phyloP scores from a whole-genome alignment of 2,329 filamentous ascomycete species.

The Nectriaceae sp. region DNA sequence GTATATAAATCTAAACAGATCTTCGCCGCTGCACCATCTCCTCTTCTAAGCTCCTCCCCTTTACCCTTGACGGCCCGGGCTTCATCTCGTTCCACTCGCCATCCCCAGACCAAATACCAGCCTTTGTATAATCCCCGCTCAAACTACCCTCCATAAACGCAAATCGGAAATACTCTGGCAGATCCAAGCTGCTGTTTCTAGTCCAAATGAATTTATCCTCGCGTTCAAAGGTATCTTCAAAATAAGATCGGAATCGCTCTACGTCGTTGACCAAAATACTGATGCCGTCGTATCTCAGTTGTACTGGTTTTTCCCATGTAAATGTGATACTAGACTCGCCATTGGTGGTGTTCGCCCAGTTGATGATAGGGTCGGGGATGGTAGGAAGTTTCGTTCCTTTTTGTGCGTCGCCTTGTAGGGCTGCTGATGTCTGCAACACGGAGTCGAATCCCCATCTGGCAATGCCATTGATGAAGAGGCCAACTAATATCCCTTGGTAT shows the following conservation, averaged over 20 bases:
- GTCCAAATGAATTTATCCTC: conserved; percentile 59
- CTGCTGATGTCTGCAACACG: conserved; percentile 78
- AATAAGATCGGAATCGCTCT: conserved; percentile 75
- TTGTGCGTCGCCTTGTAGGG: conserved; percentile 69
- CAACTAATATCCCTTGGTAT: conserved; percentile 87
- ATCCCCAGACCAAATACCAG: conserved; percentile 67
- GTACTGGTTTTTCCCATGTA: conserved; percentile 47
- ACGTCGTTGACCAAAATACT: conserved; percentile 85
- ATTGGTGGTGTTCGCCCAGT: conserved; percentile 37
- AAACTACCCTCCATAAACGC: conserved; percentile 68
- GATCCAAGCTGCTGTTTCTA: conserved; percentile 43
- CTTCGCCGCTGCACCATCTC: no score
- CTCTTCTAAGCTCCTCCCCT: conserved; percentile 26
- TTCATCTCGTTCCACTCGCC: conserved; percentile 69
- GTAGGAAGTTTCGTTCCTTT: conserved; percentile 62
- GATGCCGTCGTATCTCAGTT: conserved; percentile 68
- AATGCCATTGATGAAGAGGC: conserved; percentile 87
- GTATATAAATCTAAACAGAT: no score
- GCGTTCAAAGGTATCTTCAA: conserved; percentile 53
- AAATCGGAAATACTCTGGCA: conserved; percentile 77
- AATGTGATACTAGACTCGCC: conserved; percentile 67
- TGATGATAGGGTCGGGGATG: conserved; percentile 50
- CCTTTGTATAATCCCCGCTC: conserved; percentile 73
- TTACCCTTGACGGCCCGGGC: conserved; percentile 57
- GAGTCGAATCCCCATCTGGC: conserved; percentile 93